Base-by-base conservation (phyloP, 441 rosid species). In the Theobroma grandiflorum region DNA sequence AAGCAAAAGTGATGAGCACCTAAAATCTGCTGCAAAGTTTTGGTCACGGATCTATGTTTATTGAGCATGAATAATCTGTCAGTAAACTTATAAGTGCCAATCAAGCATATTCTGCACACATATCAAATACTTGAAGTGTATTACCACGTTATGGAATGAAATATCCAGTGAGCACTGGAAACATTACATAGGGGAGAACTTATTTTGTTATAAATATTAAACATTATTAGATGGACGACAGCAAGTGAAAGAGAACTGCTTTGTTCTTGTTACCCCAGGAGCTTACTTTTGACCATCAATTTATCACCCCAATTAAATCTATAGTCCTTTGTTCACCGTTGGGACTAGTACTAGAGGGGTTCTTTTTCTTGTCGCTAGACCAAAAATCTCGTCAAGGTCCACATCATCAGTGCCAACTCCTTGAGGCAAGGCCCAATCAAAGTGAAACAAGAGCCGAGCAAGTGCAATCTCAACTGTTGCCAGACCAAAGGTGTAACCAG, bases 281-380 rank as follows among this genome's bases (percentile, higher is more conserved):
- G 31, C n/a, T 8, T 43, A 26, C n/a, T 45, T 18, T 16, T 6
- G 35, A 20, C 40, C 8, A 7, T 18, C 67, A 62, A 26, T 14
- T 42, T 37, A 65, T 77, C 18, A 45, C 26, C 16, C 49, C 14
- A 15, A 20, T 42, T 61, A 66, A 42, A 6, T 15, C 31, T 33
- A 8, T 59, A 55, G 33, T 65, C 79, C 79, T 37, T 72, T 53
- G 61, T 77, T 42, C 16, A 77, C 65, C 11, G 79, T 81, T 22
- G 87, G 90, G 18, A 85, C 83, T 10, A 85, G 84, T 50, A 77
- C 53, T 12, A 85, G 85, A 12, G 87, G 75, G 2, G 80, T 16
- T 74, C 75, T 86, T 82, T 82, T 89, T 82, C 87, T 89, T 0
- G 82, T 84, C 15, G 75, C 53, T 4, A 59, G 52, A 31, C 77